Conservation (phyloP, 345 rosid genomes). For the Boechera divaricarpa region DNA sequence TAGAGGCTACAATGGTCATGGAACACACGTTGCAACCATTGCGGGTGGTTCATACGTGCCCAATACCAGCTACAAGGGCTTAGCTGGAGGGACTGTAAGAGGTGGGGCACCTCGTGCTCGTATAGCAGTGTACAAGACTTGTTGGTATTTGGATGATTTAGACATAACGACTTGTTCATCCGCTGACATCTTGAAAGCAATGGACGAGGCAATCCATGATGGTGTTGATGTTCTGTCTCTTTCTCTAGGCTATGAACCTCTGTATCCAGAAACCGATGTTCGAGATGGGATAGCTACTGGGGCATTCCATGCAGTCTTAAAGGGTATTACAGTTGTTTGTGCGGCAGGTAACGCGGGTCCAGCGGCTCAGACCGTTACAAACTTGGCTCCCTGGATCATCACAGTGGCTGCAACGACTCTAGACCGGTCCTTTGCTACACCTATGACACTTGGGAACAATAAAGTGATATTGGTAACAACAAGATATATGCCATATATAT, state of each 20-base stretch:
- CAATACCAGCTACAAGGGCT: constrained; percentile 52
- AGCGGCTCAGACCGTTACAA: constrained; percentile 47
- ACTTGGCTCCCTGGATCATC: constrained; percentile 57
- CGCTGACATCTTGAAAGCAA: constrained; percentile 58
- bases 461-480: constrained; percentile 42
- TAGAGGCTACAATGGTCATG: constrained; percentile 57
- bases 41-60: constrained; percentile 55
- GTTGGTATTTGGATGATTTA: constrained; percentile 46
- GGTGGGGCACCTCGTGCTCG: constrained; percentile 53
- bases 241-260: constrained; percentile 47
- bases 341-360: constrained; percentile 47
- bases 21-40: constrained; percentile 59
- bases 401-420: constrained; percentile 58
- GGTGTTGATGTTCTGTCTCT: constrained; percentile 60
- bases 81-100: constrained; percentile 52
- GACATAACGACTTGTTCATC: constrained; percentile 29
- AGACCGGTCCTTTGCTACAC: constrained; percentile 56
- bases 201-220: constrained; percentile 61
- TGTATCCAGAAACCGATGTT: constrained; percentile 45
- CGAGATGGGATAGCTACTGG: constrained; percentile 50
- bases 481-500: not conserved
- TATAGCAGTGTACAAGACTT: constrained; percentile 59
- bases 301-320: constrained; percentile 56
- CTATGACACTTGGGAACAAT: constrained; percentile 47
- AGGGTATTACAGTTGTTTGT: constrained; percentile 52